These are phyloP conservation scores for Arxiozyma heterogenica DNA, from an alignment of 1,139 yeast species.

Conservation along the genomic window DNA sequence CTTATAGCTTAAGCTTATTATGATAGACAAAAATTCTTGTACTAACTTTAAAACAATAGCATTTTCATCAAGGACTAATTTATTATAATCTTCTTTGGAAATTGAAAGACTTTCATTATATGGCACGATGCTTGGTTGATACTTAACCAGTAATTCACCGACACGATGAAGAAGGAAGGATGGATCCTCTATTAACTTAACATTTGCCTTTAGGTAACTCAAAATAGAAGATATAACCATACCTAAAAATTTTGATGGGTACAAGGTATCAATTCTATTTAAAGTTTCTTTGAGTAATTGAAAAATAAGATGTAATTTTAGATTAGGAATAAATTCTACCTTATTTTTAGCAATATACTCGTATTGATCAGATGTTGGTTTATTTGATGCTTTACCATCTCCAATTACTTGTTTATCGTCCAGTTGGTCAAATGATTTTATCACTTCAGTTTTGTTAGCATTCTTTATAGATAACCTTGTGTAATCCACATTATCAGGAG, in stretches of 20 bases:
- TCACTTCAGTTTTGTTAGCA: background rate
- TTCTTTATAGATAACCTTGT: background rate
- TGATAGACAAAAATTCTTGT: constrained; percentile 37
- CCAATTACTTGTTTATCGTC: background rate
- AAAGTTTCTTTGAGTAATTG: constrained; percentile 52
- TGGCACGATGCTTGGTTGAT: constrained; percentile 32
- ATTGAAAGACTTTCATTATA: constrained; percentile 32
- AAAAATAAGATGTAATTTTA: constrained; percentile 53
- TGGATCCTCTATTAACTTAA: constrained; percentile 27
- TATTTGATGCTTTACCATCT: background rate
- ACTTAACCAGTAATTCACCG: constrained; percentile 59
- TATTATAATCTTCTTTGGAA: constrained; percentile 33
- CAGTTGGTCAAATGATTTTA: background rate
- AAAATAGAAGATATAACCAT: constrained; percentile 52
- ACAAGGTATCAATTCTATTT: constrained; percentile 41
- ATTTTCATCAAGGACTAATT: constrained; percentile 24
- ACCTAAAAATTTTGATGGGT: constrained; percentile 69
- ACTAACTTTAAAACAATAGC: constrained; percentile 29
- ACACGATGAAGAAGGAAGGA: constrained; percentile 50
- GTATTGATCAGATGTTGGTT: background rate
- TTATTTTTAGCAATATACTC: constrained; percentile 7
- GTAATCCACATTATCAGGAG: background rate
- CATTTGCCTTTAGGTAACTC: constrained; percentile 40
- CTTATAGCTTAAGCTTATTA: constrained; percentile 37
- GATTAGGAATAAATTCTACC: constrained; percentile 14